Percentiles rank a stretch among this genome's conserved stretches.
Evolutionary conservation across 2,329 filamentous ascomycete species (phyloP).

Genomic region (Aspergillus pseudoviridinutans): DNA sequence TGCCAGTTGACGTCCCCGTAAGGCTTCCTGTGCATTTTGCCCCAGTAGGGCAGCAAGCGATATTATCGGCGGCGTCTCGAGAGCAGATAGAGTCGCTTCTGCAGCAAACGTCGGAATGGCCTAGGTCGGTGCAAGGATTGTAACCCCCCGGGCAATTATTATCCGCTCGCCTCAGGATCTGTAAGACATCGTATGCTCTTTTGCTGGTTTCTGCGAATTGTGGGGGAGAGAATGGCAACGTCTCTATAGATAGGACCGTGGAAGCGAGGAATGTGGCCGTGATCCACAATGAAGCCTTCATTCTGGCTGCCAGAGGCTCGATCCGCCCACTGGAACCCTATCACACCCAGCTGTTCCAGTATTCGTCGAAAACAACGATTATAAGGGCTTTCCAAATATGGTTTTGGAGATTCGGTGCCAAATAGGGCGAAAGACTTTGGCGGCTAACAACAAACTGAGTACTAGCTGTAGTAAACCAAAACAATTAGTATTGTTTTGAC

Average conservation of each 20-base stretch:
- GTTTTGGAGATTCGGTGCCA: slow-evolving; percentile 5
- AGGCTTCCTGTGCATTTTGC: slow-evolving; percentile 57
- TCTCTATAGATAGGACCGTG: slow-evolving; percentile 26
- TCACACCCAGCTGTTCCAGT: neutral
- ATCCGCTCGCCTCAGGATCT: slow-evolving; percentile 27
- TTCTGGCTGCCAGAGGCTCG: slow-evolving; percentile 20
- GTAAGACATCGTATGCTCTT: slow-evolving; percentile 30
- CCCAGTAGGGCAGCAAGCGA: slow-evolving; percentile 59
- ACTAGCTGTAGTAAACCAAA: slow-evolving; percentile 25
- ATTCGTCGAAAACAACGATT: neutral
- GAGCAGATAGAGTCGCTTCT: slow-evolving; percentile 50
- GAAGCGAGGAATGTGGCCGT: slow-evolving; percentile 29
- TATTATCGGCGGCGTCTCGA: slow-evolving; percentile 52
- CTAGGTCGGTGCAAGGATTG: slow-evolving; percentile 50
- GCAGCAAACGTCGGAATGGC: slow-evolving; percentile 55
- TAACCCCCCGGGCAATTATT: slow-evolving; percentile 50
- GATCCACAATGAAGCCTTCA: slow-evolving; percentile 32
- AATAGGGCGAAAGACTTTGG: slow-evolving; percentile 3
- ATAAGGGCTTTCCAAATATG: neutral
- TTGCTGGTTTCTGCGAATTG: slow-evolving; percentile 17
- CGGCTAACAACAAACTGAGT: slow-evolving; percentile 31
- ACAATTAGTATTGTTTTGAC: neutral
- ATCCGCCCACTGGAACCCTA: slow-evolving; percentile 9
- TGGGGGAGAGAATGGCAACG: slow-evolving; percentile 27
- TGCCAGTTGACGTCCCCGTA: slow-evolving; percentile 23